Evolutionary conservation across 768 basidiomycete species (phyloP).

Genomic region (Podaxis rugospora): DNA sequence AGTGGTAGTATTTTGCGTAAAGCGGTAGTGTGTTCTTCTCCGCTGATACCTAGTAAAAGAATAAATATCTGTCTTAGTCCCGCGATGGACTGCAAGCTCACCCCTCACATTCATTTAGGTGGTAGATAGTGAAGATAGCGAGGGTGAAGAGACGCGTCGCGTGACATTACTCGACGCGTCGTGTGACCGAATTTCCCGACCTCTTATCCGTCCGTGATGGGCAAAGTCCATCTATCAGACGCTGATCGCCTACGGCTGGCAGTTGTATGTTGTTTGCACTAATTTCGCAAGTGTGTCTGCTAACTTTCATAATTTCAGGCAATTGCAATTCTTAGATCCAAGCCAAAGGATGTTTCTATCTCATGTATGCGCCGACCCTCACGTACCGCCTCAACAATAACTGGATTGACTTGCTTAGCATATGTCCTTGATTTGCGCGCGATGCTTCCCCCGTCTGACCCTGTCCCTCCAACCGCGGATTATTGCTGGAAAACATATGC

Average conservation of each 20-base stretch:
- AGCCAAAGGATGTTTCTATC: slow-evolving; percentile 36
- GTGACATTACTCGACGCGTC: slow-evolving; percentile 10
- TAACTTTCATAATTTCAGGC: slow-evolving; percentile 28
- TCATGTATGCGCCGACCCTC: slow-evolving; percentile 26
- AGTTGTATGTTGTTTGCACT: slow-evolving; percentile 26
- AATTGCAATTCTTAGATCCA: slow-evolving; percentile 39
- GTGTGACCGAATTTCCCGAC: background rate
- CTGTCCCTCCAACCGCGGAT: slow-evolving; percentile 18
- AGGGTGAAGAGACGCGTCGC: background rate
- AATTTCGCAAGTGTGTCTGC: background rate
- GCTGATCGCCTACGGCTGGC: slow-evolving; percentile 37
- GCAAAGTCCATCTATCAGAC: slow-evolving; percentile 7
- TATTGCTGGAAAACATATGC: slow-evolving; percentile 37
- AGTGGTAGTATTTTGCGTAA: slow-evolving; percentile 2
- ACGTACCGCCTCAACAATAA: background rate
- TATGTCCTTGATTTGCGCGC: slow-evolving; percentile 39
- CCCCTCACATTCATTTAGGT: background rate
- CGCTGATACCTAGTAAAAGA: background rate
- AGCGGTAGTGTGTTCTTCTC: background rate
- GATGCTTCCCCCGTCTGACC: slow-evolving; percentile 25
- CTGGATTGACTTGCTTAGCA: slow-evolving; percentile 24
- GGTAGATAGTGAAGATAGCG: background rate
- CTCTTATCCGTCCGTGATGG: background rate
- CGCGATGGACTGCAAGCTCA: background rate
- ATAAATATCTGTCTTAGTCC: background rate